Evolutionary conservation across 257 asterid genomes (phyloP), one percentile per base, ranked within the genome.

Genomic region (Paulownia fortunei): DNA sequence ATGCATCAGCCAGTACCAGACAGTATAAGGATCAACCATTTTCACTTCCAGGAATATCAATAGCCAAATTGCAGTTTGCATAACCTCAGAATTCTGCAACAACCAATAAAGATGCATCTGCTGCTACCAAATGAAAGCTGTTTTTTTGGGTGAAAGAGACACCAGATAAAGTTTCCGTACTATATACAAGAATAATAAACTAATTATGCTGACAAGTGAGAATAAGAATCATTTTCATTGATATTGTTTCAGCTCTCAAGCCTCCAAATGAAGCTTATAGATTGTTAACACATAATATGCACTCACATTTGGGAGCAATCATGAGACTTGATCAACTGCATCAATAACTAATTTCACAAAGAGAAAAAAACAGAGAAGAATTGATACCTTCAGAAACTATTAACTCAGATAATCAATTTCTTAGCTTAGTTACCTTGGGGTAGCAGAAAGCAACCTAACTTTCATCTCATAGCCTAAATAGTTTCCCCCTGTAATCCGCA

Each of bases 341-440:
- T 52, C 6, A 72, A 56, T 24, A 55, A 54, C 55, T 39, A 19
- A 58, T 19, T 9, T 37, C 37, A 9, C 44, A 19, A 10, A 37
- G 54, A 18, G 36, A 71, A 49, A 30, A 71, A 34, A 2, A 21
- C 23, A 18, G 18, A 54, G 27, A 54, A 39, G 76, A 34, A 71
- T 2, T 71, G 34, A 71, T 13, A 52, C 61, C 36, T 30, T 32
- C 49, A 54, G 52, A 71, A 34, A 52, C 19, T 4, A 51, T 11
- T 32, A 8, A 32, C 34, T 69, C 23, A 49, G 44, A 72, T 15
- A 54, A 54, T n/a, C 19, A 10, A 67, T 19, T 36, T 34, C 52
- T 52, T 36, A 32, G 66, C 66, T 72, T 72, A 72, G 76, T 37
- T 52, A 54, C 15, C 36, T 62, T 6, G 37, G 24, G 51, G 47